Evolutionary conservation across 805 yeast genomes (phyloP).

Genomic region (Blastobotrys mokoenaii): DNA sequence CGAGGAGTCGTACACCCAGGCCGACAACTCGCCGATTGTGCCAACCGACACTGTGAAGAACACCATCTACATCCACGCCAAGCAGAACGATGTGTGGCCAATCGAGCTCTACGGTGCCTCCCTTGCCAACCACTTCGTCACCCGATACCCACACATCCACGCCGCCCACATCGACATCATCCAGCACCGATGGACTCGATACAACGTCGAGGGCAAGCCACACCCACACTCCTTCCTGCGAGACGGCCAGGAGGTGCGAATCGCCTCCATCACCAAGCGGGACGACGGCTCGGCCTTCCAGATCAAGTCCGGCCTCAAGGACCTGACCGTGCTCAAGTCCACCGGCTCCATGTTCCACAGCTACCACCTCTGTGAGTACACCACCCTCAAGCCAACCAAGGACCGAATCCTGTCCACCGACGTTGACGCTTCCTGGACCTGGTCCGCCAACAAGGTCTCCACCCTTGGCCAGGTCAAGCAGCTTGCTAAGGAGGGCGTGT

Average conservation of each 20-base stretch:
- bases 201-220: slow-evolving; percentile 59
- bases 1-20: slow-evolving; percentile 74
- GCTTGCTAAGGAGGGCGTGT: slow-evolving; percentile 51
- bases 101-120: slow-evolving; percentile 84
- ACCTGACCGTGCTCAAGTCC: slow-evolving; percentile 76
- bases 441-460: slow-evolving; percentile 42
- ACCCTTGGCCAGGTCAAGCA: slow-evolving; percentile 32
- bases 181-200: slow-evolving; percentile 77
- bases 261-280: slow-evolving; percentile 31
- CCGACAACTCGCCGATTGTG: slow-evolving; percentile 81
- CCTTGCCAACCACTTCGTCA: slow-evolving; percentile 70
- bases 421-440: slow-evolving; percentile 65
- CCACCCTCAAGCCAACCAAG: slow-evolving; percentile 72
- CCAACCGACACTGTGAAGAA: slow-evolving; percentile 94
- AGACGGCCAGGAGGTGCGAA: slow-evolving; percentile 76
- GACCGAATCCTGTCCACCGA: slow-evolving; percentile 88
- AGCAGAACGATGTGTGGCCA: slow-evolving; percentile 78
- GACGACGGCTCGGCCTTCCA: slow-evolving; percentile 36
- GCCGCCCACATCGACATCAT: slow-evolving; percentile 59
- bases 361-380: slow-evolving; percentile 77
- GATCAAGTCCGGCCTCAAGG: slow-evolving; percentile 64
- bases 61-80: slow-evolving; percentile 77
- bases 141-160: slow-evolving; percentile 67
- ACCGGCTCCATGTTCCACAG: slow-evolving; percentile 93
- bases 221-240: slow-evolving; percentile 81